Conservation (phyloP, 345 rosid genomes). For the Cochlearia excelsa region DNA sequence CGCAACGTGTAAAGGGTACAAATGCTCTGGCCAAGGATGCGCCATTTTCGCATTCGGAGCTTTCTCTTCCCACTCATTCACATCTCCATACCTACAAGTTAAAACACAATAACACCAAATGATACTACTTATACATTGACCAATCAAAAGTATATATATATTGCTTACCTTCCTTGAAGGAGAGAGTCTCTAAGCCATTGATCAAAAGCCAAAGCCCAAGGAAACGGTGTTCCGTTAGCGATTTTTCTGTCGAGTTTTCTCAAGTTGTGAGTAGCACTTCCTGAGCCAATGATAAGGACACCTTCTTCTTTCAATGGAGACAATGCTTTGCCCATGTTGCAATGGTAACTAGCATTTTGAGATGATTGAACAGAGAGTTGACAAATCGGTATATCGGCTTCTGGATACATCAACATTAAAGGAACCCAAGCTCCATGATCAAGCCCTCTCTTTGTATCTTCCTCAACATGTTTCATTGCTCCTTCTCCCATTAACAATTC, state of each 20-base stretch:
- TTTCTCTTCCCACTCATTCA: conserved; percentile 58
- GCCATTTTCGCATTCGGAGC: conserved; percentile 76
- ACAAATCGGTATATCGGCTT: conserved; percentile 73
- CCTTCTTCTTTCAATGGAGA: conserved; percentile 82
- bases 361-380: conserved; percentile 77
- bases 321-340: conserved; percentile 84
- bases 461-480: conserved; percentile 51
- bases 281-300: conserved; percentile 83
- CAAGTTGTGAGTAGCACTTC: conserved; percentile 75
- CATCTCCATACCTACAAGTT: conserved; percentile 61
- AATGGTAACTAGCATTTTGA: conserved; percentile 59
- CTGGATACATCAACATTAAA: conserved; percentile 90
- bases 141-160: not conserved
- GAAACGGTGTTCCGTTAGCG: conserved; percentile 27
- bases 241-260: conserved; percentile 36
- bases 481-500: conserved; percentile 51
- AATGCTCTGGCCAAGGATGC: conserved; percentile 89
- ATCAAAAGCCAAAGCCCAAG: conserved; percentile 82
- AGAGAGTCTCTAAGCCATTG: conserved; percentile 83
- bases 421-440: conserved; percentile 99
- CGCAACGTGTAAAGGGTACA: conserved; percentile 86
- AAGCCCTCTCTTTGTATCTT: conserved; percentile 67
- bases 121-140: not conserved
- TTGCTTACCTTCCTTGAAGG: conserved; percentile 66
- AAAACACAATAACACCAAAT: not conserved